phyloP scores from a whole-genome alignment of 2,329 filamentous ascomycete genomes.

The Claviceps sp. region DNA sequence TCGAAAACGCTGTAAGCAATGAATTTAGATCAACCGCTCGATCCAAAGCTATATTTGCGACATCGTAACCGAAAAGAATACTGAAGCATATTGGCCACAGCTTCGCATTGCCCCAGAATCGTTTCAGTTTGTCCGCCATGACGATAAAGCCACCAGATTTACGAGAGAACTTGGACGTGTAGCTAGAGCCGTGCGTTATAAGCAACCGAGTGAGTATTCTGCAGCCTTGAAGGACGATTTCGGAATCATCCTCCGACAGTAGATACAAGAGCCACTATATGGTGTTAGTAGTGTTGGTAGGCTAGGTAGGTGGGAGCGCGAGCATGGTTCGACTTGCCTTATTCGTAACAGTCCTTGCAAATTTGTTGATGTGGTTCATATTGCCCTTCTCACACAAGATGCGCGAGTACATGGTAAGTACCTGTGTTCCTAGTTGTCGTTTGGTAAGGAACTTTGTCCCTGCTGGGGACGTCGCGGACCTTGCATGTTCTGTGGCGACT shows the following conservation, averaged over 20 bases:
- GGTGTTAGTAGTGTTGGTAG: slow-evolving; percentile 7
- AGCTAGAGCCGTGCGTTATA: slow-evolving; percentile 66
- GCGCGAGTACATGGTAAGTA: slow-evolving; percentile 65
- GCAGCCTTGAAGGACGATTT: slow-evolving; percentile 66
- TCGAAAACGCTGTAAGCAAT: slow-evolving; percentile 61
- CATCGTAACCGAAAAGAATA: slow-evolving; percentile 74
- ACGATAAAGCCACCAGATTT: slow-evolving; percentile 83
- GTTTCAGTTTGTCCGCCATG: slow-evolving; percentile 66
- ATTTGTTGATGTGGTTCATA: slow-evolving; percentile 61
- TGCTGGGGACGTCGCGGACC: slow-evolving; percentile 16
- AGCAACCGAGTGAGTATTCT: slow-evolving; percentile 77
- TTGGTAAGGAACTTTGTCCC: slow-evolving; percentile 37
- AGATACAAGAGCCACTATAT: slow-evolving; percentile 79
- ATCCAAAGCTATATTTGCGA: slow-evolving; percentile 60
- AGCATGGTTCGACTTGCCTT: slow-evolving; percentile 45
- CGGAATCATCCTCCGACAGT: slow-evolving; percentile 71
- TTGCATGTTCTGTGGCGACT: slow-evolving; percentile 22
- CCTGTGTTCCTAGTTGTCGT: slow-evolving; percentile 57
- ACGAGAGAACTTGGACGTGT: slow-evolving; percentile 68
- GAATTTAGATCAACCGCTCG: slow-evolving; percentile 60
- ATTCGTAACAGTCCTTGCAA: slow-evolving; percentile 88
- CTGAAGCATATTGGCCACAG: slow-evolving; percentile 84
- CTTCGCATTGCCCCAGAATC: slow-evolving; percentile 77
- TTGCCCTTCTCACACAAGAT: slow-evolving; percentile 65
- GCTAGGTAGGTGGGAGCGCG: neutral